These are phyloP conservation scores for Moricandia arvensis DNA, from an alignment of 345 rosid species.

Conservation along the genomic window DNA sequence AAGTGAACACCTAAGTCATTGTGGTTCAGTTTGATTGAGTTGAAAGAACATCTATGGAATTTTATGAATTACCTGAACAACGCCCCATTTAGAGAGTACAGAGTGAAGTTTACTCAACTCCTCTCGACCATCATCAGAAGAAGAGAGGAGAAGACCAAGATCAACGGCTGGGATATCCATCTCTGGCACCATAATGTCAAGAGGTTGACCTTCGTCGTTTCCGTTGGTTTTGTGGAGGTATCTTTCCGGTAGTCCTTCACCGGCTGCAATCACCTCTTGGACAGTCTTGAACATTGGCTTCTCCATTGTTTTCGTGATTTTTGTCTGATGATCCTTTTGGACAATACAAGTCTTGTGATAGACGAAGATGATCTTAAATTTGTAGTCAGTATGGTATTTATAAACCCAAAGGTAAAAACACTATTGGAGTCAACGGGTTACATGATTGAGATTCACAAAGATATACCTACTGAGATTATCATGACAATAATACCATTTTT, in stretches of 20 bases:
- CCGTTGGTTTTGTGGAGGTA: constrained; percentile 35
- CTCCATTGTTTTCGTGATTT: constrained; percentile 4
- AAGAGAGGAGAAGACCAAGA: constrained; percentile 50
- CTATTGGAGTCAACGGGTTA: too few species aligned
- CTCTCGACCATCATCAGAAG: constrained; percentile 35
- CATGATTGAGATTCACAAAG: too few species aligned
- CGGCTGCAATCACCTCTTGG: constrained; percentile 43
- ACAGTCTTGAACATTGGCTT: constrained; percentile 38
- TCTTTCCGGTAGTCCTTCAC: constrained; percentile 43
- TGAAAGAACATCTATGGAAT: neutral
- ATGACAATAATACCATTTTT: too few species aligned
- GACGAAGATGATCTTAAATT: too few species aligned
- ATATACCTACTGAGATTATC: too few species aligned
- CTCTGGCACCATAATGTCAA: constrained; percentile 38
- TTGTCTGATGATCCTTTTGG: too few species aligned
- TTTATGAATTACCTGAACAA: constrained; percentile 57
- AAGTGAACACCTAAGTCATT: too few species aligned
- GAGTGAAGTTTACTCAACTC: constrained; percentile 54
- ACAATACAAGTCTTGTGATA: too few species aligned
- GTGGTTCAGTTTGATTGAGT: too few species aligned
- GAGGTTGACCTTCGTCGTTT: constrained; percentile 23
- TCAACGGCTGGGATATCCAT: constrained; percentile 52
- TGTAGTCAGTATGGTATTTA: too few species aligned
- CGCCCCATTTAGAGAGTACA: constrained; percentile 60
- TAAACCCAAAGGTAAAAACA: too few species aligned